phyloP scores from a whole-genome alignment of 495 filamentous ascomycete species.

The Lindgomyces ingoldianus region DNA sequence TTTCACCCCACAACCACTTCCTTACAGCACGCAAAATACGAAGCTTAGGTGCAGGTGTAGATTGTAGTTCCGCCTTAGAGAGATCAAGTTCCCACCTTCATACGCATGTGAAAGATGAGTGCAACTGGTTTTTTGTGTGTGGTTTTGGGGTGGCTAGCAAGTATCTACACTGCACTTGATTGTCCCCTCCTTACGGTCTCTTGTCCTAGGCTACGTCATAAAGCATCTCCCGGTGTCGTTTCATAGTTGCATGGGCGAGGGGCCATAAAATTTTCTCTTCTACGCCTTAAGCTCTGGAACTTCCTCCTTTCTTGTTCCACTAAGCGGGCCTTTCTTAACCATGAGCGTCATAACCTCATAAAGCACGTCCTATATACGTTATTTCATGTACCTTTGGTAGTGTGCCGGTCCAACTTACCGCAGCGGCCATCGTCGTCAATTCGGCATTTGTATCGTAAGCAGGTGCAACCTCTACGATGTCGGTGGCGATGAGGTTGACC shows the following conservation, averaged over 20 bases:
- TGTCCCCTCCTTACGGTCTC: no score
- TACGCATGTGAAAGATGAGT: no score
- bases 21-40: no score
- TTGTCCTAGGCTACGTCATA: no score
- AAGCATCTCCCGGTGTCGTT: no score
- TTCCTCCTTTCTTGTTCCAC: conserved; percentile 28
- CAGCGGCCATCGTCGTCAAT: conserved; percentile 80
- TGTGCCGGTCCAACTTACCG: conserved; percentile 46
- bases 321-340: conserved; percentile 63
- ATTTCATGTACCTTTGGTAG: background rate
- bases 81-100: no score
- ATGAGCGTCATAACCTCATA: conserved; percentile 82
- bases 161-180: no score
- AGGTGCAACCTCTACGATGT: conserved; percentile 85
- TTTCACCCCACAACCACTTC: background rate
- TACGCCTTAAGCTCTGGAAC: conserved; percentile 30
- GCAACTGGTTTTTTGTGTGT: no score
- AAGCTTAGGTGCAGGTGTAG: no score
- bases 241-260: no score
- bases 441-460: conserved; percentile 83
- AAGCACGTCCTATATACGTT: conserved; percentile 58
- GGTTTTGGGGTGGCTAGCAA: no score
- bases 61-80: no score
- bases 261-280: background rate
- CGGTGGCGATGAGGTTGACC: conserved; percentile 74